These are phyloP conservation scores for Phaeotremella skinneri DNA, from an alignment of 768 basidiomycete genomes.

Conservation along the genomic window DNA sequence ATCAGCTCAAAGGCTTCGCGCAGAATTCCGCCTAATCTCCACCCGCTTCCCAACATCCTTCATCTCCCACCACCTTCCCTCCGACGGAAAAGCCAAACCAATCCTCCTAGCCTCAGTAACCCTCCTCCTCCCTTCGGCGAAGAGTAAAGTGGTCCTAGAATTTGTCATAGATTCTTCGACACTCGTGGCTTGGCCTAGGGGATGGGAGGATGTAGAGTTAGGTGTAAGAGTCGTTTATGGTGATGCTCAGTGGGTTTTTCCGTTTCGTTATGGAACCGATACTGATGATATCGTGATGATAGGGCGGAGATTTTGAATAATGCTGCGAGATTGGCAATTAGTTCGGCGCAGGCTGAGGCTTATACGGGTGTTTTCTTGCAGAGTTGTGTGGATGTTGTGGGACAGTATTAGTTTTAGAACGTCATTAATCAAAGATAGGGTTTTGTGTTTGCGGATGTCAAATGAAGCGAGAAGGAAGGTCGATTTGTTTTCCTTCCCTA, in stretches of 20 bases:
- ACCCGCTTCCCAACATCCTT: conserved; percentile 36
- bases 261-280: background rate
- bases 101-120: conserved; percentile 9
- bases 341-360: conserved; percentile 15
- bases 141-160: conserved; percentile 27
- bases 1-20: conserved; percentile 32
- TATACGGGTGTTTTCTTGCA: conserved; percentile 36
- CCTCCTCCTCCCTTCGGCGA: conserved; percentile 24
- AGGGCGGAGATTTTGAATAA: conserved; percentile 19
- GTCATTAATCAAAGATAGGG: too few relatives aligned
- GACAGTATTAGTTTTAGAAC: conserved; percentile 17
- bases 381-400: conserved; percentile 28
- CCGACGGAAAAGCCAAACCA: background rate
- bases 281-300: background rate
- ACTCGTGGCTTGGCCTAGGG: conserved; percentile 32
- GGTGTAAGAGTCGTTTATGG: conserved; percentile 34
- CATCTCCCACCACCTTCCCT: background rate
- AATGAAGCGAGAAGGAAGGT: too few relatives aligned
- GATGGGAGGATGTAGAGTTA: conserved; percentile 20
- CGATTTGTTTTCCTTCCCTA: too few relatives aligned
- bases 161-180: conserved; percentile 21
- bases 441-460: too few relatives aligned
- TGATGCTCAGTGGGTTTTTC: conserved; percentile 29
- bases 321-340: conserved; percentile 17
- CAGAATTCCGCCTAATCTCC: conserved; percentile 34